Percentiles rank a stretch among this genome's conserved stretches.
These are phyloP conservation scores for Fusarium ambrosium DNA, from an alignment of 2,329 filamentous ascomycete genomes.

Conservation along the genomic window DNA sequence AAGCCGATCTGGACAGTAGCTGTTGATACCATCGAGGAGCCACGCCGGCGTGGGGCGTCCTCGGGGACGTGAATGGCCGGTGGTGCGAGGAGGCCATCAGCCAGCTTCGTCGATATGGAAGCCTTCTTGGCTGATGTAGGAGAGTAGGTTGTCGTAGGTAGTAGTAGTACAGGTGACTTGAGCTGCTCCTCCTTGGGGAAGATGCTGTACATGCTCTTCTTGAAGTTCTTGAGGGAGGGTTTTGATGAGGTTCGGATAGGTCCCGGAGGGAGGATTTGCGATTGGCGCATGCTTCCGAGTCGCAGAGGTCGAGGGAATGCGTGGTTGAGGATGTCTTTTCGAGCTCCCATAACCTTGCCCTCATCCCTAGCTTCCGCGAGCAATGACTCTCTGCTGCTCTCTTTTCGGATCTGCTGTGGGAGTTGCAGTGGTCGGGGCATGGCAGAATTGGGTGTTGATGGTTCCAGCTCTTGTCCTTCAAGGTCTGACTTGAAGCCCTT, in stretches of 20 bases:
- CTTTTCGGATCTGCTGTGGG: slow-evolving; percentile 23
- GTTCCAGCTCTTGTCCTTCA: slow-evolving; percentile 32
- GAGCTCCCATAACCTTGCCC: slow-evolving; percentile 48
- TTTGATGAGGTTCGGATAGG: slow-evolving; percentile 35
- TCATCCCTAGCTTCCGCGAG: slow-evolving; percentile 47
- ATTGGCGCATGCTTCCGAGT: slow-evolving; percentile 41
- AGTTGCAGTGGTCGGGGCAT: slow-evolving; percentile 26
- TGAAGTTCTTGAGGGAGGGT: slow-evolving; percentile 41
- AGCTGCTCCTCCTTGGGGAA: slow-evolving; percentile 39
- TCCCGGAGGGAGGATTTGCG: slow-evolving; percentile 34
- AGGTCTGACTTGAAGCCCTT: slow-evolving; percentile 34
- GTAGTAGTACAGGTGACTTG: slow-evolving; percentile 52
- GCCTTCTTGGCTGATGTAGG: slow-evolving; percentile 29
- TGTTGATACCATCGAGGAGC: slow-evolving; percentile 74
- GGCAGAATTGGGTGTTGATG: slow-evolving; percentile 12
- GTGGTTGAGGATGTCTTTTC: slow-evolving; percentile 34
- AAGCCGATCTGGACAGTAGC: slow-evolving; percentile 81
- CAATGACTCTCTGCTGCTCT: slow-evolving; percentile 26
- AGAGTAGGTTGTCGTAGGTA: slow-evolving; percentile 64
- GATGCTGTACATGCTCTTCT: slow-evolving; percentile 46
- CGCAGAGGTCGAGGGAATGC: slow-evolving; percentile 34
- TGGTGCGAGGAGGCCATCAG: slow-evolving; percentile 50
- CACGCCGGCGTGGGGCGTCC: slow-evolving; percentile 63
- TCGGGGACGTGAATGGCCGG: slow-evolving; percentile 59
- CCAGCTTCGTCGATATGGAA: neutral